These are phyloP conservation scores for Paramecium octaurelia DNA, from an alignment of 73 alveolate genomes.

Conservation along the genomic window DNA sequence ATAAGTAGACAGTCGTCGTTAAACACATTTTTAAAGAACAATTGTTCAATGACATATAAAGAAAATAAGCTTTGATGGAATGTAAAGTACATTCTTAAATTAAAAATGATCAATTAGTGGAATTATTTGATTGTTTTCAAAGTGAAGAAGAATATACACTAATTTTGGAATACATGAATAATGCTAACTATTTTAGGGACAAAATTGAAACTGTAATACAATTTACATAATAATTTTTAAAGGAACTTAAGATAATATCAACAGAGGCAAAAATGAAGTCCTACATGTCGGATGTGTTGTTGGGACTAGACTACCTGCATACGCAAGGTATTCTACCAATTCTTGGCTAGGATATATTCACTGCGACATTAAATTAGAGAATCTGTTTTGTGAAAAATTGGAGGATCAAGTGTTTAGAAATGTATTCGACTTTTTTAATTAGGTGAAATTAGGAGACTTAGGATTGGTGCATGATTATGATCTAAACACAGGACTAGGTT, in stretches of 20 bases:
- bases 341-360: conserved; percentile 68
- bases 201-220: conserved; percentile 57
- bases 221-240: not conserved
- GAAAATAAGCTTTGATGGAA: conserved; percentile 53
- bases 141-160: conserved; percentile 58
- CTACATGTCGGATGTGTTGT: conserved; percentile 63
- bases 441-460: conserved; percentile 83
- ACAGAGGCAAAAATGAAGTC: conserved; percentile 64
- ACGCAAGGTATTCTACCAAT: conserved; percentile 59
- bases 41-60: not conserved
- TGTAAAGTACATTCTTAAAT: conserved; percentile 69
- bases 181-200: conserved; percentile 64
- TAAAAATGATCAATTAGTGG: conserved; percentile 64
- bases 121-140: conserved; percentile 70
- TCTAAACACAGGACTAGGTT: conserved; percentile 61
- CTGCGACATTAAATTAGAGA: conserved; percentile 76
- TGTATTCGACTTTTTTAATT: not conserved
- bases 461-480: conserved; percentile 73
- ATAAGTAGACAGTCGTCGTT: not conserved
- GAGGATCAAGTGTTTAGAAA: conserved; percentile 69
- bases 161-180: conserved; percentile 68
- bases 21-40: conserved; percentile 5
- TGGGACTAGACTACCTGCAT: conserved; percentile 74
- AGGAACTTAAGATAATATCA: conserved; percentile 45
- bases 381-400: conserved; percentile 67